Conservation (phyloP, 2,329 filamentous ascomycete species). For the Mycosphaerella arachidis region DNA sequence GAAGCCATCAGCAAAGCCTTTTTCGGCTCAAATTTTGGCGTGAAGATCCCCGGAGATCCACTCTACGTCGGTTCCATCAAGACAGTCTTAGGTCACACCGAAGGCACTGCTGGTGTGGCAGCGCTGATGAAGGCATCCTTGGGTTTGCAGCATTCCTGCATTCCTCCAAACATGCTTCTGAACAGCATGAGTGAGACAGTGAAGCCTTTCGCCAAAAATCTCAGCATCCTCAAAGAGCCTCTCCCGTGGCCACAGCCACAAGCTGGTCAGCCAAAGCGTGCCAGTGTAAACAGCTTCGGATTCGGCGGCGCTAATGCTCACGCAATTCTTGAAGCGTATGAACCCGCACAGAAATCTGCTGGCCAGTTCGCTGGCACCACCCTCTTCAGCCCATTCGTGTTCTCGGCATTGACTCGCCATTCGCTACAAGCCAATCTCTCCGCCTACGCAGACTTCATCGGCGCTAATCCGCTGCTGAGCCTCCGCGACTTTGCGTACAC, state of each 20-base stretch:
- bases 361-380: no score
- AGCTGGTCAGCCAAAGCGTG: constrained; percentile 5
- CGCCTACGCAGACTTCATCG: not conserved
- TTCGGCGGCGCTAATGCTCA: constrained; percentile 23
- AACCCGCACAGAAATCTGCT: no score
- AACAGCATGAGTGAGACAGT: constrained; percentile 27
- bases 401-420: not conserved
- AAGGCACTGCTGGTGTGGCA: constrained; percentile 15
- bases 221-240: constrained; percentile 31
- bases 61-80: constrained; percentile 19
- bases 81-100: constrained; percentile 18
- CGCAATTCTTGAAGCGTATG: constrained; percentile 1
- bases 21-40: no score
- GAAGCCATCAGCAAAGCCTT: constrained; percentile 13
- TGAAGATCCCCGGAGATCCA: no score
- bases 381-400: constrained; percentile 5
- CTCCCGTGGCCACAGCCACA: constrained; percentile 5
- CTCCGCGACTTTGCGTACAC: no score
- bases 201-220: constrained; percentile 11
- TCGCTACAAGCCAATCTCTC: not conserved
- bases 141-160: constrained; percentile 16
- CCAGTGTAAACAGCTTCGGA: constrained; percentile 21
- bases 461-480: no score
- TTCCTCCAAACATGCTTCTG: constrained; percentile 24
- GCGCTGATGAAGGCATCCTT: constrained; percentile 20